Base-by-base conservation (phyloP, 2,329 filamentous ascomycete genomes). In the Fusarium sp. region DNA sequence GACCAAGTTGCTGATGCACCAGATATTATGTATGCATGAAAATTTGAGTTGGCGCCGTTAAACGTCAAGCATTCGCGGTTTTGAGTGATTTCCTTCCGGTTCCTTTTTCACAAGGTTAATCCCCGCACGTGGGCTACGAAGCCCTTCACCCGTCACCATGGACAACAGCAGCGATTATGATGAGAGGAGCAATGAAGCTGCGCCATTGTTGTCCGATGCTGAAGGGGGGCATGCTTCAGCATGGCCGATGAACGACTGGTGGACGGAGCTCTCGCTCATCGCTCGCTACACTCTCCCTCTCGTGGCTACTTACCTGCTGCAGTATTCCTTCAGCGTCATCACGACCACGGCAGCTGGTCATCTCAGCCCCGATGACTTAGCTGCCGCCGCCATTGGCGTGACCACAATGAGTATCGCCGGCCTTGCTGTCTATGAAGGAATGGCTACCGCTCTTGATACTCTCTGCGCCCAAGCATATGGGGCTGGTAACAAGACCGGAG, bases 331-430 rank as follows among this genome's bases (percentile, higher is more conserved):
- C 68, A 84, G 78, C 54, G 76, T 87, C 34, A 82, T 86, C 56
- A 85, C 84, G 2, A 85, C 85, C 22, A 81, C 86, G 39, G 82
- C 85, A 1, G 85, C 84, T 0, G 85, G 86, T 1, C 85, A 85
- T 69, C 80, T 88, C 10, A 81, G 85, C 20, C 83, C 83, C 5
- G 81, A 85, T 68, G 85, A 86, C 59, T 74, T 88, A 11, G 86
- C 84, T 2, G 86, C 85, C 0, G 84, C 85, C 0, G 85, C 82
- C 54, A 73, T 87, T 17, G 84, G 84, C 24, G 81, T 84, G 24
- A 87, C 85, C 45, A 87, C 85, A 0, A 84, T 86, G 68, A 87
- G 85, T 62, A 87, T 88, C 51, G 78, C 85, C 8, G 86, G 86
- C 1, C 80, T 84, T 20, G 82, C 86, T 2, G 76, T 85, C 22